Conservation (phyloP, 1,284 basidiomycete genomes). For the Taiwanofungus camphoratus region DNA sequence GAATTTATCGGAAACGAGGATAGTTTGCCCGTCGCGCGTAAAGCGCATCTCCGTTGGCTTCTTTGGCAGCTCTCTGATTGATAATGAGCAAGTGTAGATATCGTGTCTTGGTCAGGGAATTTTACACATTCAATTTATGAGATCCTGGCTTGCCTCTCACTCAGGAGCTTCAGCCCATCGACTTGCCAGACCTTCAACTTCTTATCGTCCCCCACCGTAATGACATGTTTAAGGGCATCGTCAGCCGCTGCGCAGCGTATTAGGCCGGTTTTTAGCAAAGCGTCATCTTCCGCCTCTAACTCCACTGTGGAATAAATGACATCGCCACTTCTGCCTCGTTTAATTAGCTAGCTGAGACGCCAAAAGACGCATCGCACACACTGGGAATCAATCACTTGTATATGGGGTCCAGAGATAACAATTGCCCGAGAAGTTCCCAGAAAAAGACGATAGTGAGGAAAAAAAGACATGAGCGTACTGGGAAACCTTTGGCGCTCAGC, state of each 20-base stretch:
- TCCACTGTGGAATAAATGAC: conserved; percentile 42
- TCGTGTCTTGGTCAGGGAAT: no score
- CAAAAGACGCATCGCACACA: conserved; percentile 25
- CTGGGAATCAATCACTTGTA: conserved; percentile 51
- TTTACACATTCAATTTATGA: no score
- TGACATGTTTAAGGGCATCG: conserved; percentile 42
- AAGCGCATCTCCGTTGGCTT: conserved; percentile 64
- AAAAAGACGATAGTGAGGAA: conserved; percentile 46
- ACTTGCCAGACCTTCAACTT: conserved; percentile 69
- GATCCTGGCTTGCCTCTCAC: conserved; percentile 60
- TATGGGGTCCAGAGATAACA: conserved; percentile 51
- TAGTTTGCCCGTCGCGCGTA: conserved; percentile 49
- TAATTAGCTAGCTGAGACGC: conserved; percentile 8
- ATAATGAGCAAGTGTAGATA: no score
- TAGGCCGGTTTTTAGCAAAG: conserved; percentile 43
- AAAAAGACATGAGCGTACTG: conserved; percentile 19
- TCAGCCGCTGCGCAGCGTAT: conserved; percentile 59
- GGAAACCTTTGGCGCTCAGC: no score
- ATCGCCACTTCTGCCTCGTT: conserved; percentile 43
- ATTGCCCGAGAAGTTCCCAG: conserved; percentile 31
- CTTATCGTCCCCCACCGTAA: conserved; percentile 77
- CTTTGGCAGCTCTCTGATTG: conserved; percentile 66
- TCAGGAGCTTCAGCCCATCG: conserved; percentile 48
- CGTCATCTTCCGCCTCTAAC: conserved; percentile 29
- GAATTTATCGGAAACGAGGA: conserved; percentile 80